Conservation (phyloP, 208 protist species). For the Trypanosomatidae sp. region DNA sequence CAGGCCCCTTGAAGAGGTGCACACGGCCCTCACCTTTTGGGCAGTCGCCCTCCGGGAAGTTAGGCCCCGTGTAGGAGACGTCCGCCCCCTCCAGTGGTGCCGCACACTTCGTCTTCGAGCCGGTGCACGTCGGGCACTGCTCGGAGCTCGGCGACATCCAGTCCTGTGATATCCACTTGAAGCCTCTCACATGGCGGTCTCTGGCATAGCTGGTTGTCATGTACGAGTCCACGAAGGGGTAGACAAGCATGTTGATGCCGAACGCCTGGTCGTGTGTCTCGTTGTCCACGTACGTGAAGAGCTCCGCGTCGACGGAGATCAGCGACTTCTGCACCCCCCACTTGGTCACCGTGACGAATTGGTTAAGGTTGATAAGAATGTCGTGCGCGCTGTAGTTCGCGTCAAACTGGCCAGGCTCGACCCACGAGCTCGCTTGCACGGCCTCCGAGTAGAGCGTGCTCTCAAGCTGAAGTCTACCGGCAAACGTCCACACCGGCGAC, state of each 20-base stretch:
- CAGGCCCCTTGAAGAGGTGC: conserved; percentile 68
- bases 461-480: conserved; percentile 44
- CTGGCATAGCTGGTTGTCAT: conserved; percentile 62
- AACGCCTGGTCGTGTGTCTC: conserved; percentile 63
- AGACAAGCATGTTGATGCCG: conserved; percentile 80
- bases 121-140: conserved; percentile 77
- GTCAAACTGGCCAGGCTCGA: conserved; percentile 51
- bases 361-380: conserved; percentile 62
- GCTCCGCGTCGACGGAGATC: conserved; percentile 72
- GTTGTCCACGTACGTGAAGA: conserved; percentile 60
- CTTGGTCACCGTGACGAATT: conserved; percentile 58
- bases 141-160: conserved; percentile 47
- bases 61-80: conserved; percentile 42
- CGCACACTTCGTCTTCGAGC: conserved; percentile 48
- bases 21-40: conserved; percentile 42
- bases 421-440: conserved; percentile 68
- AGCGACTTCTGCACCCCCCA: conserved; percentile 21
- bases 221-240: conserved; percentile 57
- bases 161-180: conserved; percentile 74
- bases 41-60: conserved; percentile 73
- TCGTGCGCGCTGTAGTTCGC: conserved; percentile 46
- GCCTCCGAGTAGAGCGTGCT: conserved; percentile 73
- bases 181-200: conserved; percentile 76
- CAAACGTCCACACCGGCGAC: conserved; percentile 51
- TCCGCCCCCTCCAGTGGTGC: conserved; percentile 26